These are phyloP conservation scores for Nigrospora oryzae DNA, from an alignment of 2,329 filamentous ascomycete genomes.

Conservation along the genomic window DNA sequence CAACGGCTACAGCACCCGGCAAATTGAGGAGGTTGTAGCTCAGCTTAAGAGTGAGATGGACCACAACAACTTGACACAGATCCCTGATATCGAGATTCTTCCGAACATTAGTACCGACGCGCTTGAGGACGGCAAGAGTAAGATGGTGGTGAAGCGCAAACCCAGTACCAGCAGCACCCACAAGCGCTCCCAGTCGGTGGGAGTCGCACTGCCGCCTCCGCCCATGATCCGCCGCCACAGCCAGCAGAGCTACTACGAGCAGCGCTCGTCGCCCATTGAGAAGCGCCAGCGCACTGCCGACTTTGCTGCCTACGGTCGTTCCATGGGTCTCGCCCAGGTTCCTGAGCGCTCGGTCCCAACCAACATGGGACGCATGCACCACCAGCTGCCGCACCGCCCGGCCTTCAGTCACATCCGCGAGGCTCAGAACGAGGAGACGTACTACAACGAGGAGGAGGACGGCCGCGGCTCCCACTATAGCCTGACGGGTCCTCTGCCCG, in stretches of 20 bases:
- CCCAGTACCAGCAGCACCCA: constrained; percentile 11
- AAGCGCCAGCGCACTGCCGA: constrained; percentile 19
- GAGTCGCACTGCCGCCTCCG: constrained; percentile 12
- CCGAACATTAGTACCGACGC: constrained; percentile 39
- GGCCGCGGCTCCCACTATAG: constrained; percentile 8
- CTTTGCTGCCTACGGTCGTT: constrained; percentile 7
- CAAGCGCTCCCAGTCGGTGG: constrained; percentile 26
- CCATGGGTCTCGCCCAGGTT: constrained; percentile 2
- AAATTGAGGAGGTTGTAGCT: constrained; percentile 38
- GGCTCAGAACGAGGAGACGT: constrained; percentile 18
- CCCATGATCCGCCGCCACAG: constrained; percentile 17
- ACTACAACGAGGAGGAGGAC: constrained; percentile 10
- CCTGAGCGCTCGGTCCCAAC: constrained; percentile 9
- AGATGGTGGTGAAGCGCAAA: constrained; percentile 16
- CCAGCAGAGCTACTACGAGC: constrained; percentile 11
- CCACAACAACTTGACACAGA: constrained; percentile 29
- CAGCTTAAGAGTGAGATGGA: constrained; percentile 37
- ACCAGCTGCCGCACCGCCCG: constrained; percentile 19
- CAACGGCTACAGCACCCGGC: constrained; percentile 35
- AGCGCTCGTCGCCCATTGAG: constrained; percentile 12
- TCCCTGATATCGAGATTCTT: constrained; percentile 52
- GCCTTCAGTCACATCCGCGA: constrained; percentile 25
- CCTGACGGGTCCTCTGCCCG: constrained; percentile 11
- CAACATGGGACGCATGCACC: constrained; percentile 11
- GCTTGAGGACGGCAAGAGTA: constrained; percentile 16